Conservation (phyloP, 2,329 filamentous ascomycete species). For the Penicillium sclerotigenum region DNA sequence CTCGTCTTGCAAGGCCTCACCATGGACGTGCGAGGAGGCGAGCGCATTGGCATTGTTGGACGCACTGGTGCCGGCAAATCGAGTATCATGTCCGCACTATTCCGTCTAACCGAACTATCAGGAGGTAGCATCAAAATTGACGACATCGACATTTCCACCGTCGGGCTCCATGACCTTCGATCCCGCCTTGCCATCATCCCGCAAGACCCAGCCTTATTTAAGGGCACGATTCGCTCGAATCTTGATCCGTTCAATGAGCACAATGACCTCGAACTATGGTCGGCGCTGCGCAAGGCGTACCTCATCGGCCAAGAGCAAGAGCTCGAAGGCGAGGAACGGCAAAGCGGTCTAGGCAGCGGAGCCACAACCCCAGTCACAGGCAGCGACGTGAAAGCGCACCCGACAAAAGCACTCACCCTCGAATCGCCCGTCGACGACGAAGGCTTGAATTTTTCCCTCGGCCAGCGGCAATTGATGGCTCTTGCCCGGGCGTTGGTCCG, state of each 20-base stretch:
- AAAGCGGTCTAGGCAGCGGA: constrained; percentile 27
- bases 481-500: constrained; percentile 86
- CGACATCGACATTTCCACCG: constrained; percentile 41
- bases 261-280: constrained; percentile 48
- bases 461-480: constrained; percentile 93
- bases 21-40: constrained; percentile 44
- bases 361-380: constrained; percentile 35
- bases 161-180: constrained; percentile 44
- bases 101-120: constrained; percentile 44
- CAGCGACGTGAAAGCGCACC: constrained; percentile 41
- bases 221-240: constrained; percentile 45
- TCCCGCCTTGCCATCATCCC: constrained; percentile 46
- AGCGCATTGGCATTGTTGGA: constrained; percentile 49
- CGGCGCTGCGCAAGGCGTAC: constrained; percentile 45
- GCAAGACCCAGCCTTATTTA: constrained; percentile 47
- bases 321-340: constrained; percentile 42
- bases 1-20: constrained; percentile 68
- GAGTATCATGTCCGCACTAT: constrained; percentile 47
- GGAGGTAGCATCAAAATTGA: constrained; percentile 44
- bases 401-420: constrained; percentile 45
- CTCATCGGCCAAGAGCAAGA: constrained; percentile 48
- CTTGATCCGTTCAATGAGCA: constrained; percentile 47
- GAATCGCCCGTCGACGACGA: constrained; percentile 88
- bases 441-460: constrained; percentile 91
- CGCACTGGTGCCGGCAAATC: constrained; percentile 48